These are phyloP conservation scores for Cyclocybe cylindracea DNA, from an alignment of 768 basidiomycete species.

Conservation along the genomic window DNA sequence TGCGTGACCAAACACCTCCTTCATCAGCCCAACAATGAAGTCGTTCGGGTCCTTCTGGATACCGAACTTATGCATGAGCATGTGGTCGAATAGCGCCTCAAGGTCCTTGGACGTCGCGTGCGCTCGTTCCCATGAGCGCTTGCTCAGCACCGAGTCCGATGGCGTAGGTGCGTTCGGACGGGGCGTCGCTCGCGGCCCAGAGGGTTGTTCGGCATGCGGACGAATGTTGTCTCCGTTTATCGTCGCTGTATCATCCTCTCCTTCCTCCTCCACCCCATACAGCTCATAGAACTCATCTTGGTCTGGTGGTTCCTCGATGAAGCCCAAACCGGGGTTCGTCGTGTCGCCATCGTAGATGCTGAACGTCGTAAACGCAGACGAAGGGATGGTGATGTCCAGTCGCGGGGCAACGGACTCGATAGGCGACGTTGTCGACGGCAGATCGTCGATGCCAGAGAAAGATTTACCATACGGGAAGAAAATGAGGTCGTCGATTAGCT, in stretches of 20 bases:
- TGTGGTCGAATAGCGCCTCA: conserved; percentile 60
- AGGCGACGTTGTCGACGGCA: background rate
- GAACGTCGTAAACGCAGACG: conserved; percentile 26
- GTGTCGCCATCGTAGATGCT: conserved; percentile 20
- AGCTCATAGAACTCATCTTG: conserved; percentile 24
- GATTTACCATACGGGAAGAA: conserved; percentile 55
- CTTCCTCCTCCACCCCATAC: conserved; percentile 15
- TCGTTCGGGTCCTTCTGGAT: conserved; percentile 53
- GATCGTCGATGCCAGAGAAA: conserved; percentile 10
- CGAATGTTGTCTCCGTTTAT: conserved; percentile 3
- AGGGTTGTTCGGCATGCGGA: no score
- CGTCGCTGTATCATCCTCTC: background rate
- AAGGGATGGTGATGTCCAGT: conserved; percentile 25
- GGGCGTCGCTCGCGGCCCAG: no score
- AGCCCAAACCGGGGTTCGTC: conserved; percentile 27
- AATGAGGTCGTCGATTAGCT: conserved; percentile 70
- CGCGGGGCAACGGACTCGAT: conserved; percentile 18
- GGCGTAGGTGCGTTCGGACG: no score
- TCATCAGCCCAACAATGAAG: conserved; percentile 47
- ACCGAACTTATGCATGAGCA: conserved; percentile 57
- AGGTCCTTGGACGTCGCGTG: conserved; percentile 46
- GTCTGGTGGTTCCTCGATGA: conserved; percentile 21
- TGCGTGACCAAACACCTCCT: conserved; percentile 56
- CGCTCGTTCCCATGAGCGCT: no score
- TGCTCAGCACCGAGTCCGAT: conserved; percentile 6